Base-by-base conservation (phyloP, 257 asterid species). In the Petunia axillaris region DNA sequence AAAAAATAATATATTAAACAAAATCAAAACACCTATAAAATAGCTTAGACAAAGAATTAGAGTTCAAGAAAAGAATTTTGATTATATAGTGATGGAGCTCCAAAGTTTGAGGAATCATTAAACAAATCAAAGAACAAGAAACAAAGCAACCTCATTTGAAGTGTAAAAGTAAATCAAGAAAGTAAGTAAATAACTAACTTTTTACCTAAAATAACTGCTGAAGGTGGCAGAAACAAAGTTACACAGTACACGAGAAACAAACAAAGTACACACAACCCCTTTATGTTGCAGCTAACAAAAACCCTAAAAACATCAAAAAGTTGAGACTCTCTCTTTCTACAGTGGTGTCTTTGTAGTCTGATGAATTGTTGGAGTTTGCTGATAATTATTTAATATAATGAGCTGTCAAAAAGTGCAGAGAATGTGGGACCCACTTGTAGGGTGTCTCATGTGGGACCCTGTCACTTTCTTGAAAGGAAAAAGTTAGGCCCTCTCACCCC, bases 321-420 rank as follows among this genome's bases (percentile, higher is more conserved):
- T 82, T 84, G 84, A 77, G 70, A 71, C 82, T 66, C 52, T 80
- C 57, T 66, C 71, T 79, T 57, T 66, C n/a, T 54, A 55, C 16
- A 53, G 35, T 62, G 14, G 55, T 13, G 35, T 71, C 6, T 71
- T 73, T 57, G 36, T 48, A 13, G 60, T 57, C 35, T 57, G 14
- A 14, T 57, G 76, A 77, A 37, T 55, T 78, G 54, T 80, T 8
- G 46, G 84, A 66, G 81, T 81, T 25, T 86, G 66, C 85, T 83
- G 86, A 86, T 87, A 89, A 88, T 25, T 64, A 59, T 36, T 78
- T 75, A 87, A 84, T 84, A 88, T 8, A 68, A 39, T 79, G 88
- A 84, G 86, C 63, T 81, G 79, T 78, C 83, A 67, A 86, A 90
- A 89, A 89, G 91, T 88, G 90, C 80, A 88, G 82, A 87, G 77